phyloP scores from a whole-genome alignment of 805 yeast species.

The Lipomyces yamanashiensis region DNA sequence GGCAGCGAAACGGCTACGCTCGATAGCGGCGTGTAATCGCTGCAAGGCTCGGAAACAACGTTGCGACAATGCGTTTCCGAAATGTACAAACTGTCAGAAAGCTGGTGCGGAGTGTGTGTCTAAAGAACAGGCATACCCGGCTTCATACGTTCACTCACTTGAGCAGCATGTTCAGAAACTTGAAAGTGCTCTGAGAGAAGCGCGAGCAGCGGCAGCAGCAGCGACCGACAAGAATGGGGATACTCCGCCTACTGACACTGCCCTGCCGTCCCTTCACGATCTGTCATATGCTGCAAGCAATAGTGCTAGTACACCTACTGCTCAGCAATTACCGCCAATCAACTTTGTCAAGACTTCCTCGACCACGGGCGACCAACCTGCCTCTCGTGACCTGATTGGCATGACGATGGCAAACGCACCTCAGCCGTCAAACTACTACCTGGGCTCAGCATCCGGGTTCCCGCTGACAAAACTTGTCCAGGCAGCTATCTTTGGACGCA shows the following conservation, averaged over 20 bases:
- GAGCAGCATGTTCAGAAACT: conserved; percentile 28
- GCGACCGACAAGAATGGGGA: not conserved
- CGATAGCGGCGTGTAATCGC: conserved; percentile 80
- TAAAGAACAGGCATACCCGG: conserved; percentile 35
- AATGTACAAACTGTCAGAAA: conserved; percentile 61
- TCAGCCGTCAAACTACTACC: conserved; percentile 25
- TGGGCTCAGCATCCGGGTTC: conserved; percentile 35
- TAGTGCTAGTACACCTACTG: conserved; percentile 4
- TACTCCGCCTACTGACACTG: not conserved
- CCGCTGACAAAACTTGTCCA: conserved; percentile 34
- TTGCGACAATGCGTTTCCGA: conserved; percentile 70
- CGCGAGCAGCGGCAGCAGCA: not conserved
- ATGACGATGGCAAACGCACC: conserved; percentile 20
- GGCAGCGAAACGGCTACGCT: conserved; percentile 43
- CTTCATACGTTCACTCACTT: conserved; percentile 32
- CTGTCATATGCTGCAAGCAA: conserved; percentile 1
- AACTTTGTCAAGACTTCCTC: conserved; percentile 26
- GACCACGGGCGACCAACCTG: conserved; percentile 23
- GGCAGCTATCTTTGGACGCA: conserved; percentile 32
- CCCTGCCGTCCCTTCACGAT: conserved; percentile 1
- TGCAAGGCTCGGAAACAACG: conserved; percentile 70
- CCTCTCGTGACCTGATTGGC: conserved; percentile 22
- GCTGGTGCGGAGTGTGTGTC: conserved; percentile 70
- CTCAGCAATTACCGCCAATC: conserved; percentile 27
- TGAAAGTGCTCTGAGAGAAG: conserved; percentile 19